phyloP scores from a whole-genome alignment of 148 eudicot species.

The Beta vulgaris region DNA sequence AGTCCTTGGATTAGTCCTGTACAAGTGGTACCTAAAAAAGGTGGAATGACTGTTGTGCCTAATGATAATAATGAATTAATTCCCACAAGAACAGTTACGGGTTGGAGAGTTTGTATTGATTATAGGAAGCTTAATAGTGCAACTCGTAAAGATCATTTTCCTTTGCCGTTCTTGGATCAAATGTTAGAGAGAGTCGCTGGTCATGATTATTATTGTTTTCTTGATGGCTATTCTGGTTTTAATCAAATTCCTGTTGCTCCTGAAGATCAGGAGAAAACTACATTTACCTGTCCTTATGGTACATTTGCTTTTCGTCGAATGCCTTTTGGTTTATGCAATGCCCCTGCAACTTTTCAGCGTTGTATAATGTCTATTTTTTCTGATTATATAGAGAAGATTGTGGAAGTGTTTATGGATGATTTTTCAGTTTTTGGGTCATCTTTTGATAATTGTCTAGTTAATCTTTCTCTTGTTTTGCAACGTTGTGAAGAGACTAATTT shows the following conservation, averaged over 20 bases:
- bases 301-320: neutral
- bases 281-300: constrained; percentile 8
- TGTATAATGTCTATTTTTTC: too few species aligned
- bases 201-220: constrained; percentile 4
- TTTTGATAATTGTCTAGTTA: too few species aligned
- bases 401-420: too few species aligned
- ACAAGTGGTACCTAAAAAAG: neutral
- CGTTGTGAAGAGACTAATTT: too few species aligned
- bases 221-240: constrained; percentile 18
- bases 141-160: constrained; percentile 23
- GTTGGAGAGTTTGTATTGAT: constrained; percentile 21
- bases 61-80: neutral
- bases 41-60: neutral
- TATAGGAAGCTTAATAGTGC: constrained; percentile 14
- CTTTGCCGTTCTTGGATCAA: constrained; percentile 23
- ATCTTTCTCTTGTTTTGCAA: too few species aligned
- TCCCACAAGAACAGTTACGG: neutral
- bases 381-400: too few species aligned
- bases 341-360: too few species aligned
- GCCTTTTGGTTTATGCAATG: too few species aligned
- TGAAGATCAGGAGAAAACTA: constrained; percentile 20
- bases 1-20: neutral
- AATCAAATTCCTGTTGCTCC: constrained; percentile 6
- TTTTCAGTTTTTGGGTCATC: too few species aligned
- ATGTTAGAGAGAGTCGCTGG: constrained; percentile 13